A percentile compares a stretch with the other conserved stretches of the same genome.
Evolutionary conservation across 148 eudicot genomes (phyloP).

Genomic region (Vaccinium macrocarpon): DNA sequence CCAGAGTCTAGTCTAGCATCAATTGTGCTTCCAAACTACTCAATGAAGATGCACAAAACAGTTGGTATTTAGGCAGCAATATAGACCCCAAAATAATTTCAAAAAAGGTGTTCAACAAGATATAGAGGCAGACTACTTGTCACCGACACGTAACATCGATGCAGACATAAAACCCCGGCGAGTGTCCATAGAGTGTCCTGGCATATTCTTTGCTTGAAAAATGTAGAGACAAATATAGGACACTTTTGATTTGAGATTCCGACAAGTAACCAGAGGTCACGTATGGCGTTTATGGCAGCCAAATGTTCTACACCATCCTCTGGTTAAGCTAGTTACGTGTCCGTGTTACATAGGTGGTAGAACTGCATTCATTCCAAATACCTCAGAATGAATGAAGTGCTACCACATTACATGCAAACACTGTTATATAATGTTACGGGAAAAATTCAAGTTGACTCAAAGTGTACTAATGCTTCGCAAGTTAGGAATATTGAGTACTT

Average conservation of each 20-base stretch:
- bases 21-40: not conserved
- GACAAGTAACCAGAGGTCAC: too few species aligned
- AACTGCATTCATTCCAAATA: constrained; percentile 15
- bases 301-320: too few species aligned
- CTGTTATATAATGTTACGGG: not conserved
- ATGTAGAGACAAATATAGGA: too few species aligned
- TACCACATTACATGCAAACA: not conserved
- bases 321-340: too few species aligned
- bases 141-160: too few species aligned
- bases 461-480: not conserved
- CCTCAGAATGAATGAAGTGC: not conserved
- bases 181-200: too few species aligned
- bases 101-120: not conserved
- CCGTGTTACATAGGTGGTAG: too few species aligned
- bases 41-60: not conserved
- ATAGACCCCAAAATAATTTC: not conserved
- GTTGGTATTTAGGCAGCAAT: not conserved
- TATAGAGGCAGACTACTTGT: too few species aligned
- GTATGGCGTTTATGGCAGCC: too few species aligned
- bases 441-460: not conserved
- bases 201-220: too few species aligned
- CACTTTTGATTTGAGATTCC: too few species aligned
- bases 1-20: not conserved
- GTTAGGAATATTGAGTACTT: not conserved
- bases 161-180: too few species aligned